Evolutionary conservation across 192 early-diverging fungal species (phyloP).

Genomic region (Backusella mclennaniae): DNA sequence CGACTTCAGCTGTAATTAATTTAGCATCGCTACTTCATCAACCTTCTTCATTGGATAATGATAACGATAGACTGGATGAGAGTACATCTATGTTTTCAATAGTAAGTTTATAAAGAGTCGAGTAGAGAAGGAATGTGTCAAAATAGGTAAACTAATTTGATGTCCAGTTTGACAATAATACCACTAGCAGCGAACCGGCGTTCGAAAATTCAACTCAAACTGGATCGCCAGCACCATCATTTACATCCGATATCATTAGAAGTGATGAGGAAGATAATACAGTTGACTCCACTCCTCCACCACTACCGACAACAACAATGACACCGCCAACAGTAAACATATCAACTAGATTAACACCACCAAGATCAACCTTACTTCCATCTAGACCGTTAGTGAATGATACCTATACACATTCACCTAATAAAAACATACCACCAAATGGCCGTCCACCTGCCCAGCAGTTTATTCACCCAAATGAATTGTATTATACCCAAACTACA

Average conservation of each 20-base stretch:
- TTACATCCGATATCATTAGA: background rate
- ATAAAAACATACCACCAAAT: background rate
- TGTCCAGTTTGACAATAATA: background rate
- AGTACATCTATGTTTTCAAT: background rate
- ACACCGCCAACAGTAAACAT: background rate
- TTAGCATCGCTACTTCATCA: background rate
- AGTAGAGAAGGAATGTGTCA: background rate
- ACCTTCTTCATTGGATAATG: background rate
- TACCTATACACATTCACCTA: background rate
- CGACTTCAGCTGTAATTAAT: background rate
- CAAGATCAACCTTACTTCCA: background rate
- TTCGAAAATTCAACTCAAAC: background rate
- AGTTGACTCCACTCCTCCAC: background rate
- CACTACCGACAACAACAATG: background rate
- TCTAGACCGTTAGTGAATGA: background rate
- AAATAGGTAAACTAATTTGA: background rate
- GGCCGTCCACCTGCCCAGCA: background rate
- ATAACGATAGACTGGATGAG: background rate
- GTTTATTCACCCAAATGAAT: background rate
- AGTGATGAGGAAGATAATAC: background rate
- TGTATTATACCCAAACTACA: slow-evolving; percentile 6
- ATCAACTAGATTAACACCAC: background rate
- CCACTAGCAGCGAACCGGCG: background rate
- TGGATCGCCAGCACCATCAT: background rate
- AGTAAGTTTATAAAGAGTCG: background rate